Percentiles rank a stretch among this genome's conserved stretches.
These are phyloP conservation scores for Micractinium sp. DNA, from an alignment of 139 green algal species.

Conservation along the genomic window DNA sequence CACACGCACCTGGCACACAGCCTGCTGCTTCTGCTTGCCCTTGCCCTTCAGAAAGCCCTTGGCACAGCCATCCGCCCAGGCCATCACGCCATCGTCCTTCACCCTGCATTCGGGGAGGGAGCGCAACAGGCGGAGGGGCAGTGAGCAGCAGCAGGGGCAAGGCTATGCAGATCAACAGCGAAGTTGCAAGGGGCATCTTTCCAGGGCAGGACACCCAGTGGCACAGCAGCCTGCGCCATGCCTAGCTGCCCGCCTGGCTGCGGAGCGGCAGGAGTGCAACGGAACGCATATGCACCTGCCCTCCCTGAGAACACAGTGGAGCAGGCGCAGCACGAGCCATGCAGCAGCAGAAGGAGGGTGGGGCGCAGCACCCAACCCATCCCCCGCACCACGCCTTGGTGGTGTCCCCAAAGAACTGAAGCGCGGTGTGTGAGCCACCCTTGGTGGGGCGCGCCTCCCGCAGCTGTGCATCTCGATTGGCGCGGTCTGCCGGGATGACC, in stretches of 20 bases:
- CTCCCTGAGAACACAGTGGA: background rate
- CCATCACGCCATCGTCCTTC: conserved; percentile 44
- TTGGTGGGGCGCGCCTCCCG: background rate
- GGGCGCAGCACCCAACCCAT: background rate
- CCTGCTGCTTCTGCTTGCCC: conserved; percentile 29
- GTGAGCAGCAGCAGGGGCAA: no score
- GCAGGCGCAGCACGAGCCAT: background rate
- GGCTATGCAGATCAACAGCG: no score
- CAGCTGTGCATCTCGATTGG: conserved; percentile 21
- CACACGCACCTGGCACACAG: background rate
- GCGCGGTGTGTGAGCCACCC: conserved; percentile 23
- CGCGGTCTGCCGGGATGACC: conserved; percentile 25
- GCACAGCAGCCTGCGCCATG: background rate
- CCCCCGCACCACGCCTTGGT: conserved; percentile 64
- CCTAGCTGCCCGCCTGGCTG: background rate
- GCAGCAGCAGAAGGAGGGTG: background rate
- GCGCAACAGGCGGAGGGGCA: background rate
- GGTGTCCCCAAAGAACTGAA: conserved; percentile 86
- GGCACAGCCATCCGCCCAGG: conserved; percentile 48
- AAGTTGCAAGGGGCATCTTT: no score
- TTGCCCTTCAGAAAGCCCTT: conserved; percentile 57
- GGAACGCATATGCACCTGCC: background rate
- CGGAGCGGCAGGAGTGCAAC: background rate
- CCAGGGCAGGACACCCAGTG: no score
- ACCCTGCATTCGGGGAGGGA: conserved; percentile 38